Evolutionary conservation across 2,329 filamentous ascomycete species (phyloP).

Genomic region (Berkeleyomyces basicola): DNA sequence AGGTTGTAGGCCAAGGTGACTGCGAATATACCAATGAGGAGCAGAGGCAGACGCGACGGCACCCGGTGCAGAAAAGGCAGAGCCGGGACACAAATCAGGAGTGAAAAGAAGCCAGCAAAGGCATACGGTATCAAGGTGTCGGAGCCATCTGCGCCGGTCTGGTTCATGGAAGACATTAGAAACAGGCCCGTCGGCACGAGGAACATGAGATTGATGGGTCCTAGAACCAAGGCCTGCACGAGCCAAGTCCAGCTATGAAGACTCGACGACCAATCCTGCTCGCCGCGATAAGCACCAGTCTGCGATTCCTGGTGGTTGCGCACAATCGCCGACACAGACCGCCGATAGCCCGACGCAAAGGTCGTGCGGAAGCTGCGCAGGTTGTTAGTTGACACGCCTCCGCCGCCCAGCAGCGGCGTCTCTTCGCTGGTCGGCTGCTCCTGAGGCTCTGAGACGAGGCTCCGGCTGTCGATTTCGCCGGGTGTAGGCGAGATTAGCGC

Average conservation of each 20-base stretch:
- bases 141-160: conserved; percentile 74
- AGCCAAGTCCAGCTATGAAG: conserved; percentile 79
- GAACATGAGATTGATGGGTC: conserved; percentile 61
- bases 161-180: conserved; percentile 52
- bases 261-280: conserved; percentile 71
- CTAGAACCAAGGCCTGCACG: conserved; percentile 65
- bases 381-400: conserved; percentile 15
- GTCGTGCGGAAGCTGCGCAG: conserved; percentile 27
- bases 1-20: conserved; percentile 77
- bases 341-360: conserved; percentile 39
- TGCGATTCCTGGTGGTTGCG: conserved; percentile 21
- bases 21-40: conserved; percentile 55
- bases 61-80: conserved; percentile 77
- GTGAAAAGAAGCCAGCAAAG: conserved; percentile 47
- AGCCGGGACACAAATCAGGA: conserved; percentile 58
- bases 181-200: conserved; percentile 61
- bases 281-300: conserved; percentile 40
- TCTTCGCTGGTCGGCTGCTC: conserved; percentile 23
- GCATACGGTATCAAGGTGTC: conserved; percentile 56
- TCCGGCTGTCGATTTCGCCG: conserved; percentile 11
- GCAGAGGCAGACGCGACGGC: conserved; percentile 63
- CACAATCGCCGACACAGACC: conserved; percentile 26
- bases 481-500: conserved; percentile 21
- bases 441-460: conserved; percentile 7
- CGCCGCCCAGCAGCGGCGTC: conserved; percentile 29